Conservation (phyloP, 2,329 filamentous ascomycete genomes). For the Curvularia verruculosa region DNA sequence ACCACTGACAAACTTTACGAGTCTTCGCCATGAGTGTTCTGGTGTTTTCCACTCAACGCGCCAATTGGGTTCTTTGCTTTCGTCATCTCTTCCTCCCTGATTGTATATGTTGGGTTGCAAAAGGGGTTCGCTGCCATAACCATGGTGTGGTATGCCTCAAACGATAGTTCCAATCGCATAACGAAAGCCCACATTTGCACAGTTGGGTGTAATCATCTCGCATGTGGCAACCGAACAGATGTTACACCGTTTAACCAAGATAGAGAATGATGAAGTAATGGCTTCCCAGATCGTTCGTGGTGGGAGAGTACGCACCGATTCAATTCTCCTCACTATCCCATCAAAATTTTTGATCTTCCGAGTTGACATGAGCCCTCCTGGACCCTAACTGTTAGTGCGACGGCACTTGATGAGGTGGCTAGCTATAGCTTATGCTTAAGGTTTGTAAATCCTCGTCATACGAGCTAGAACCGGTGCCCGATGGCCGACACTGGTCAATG, state of each 20-base stretch:
- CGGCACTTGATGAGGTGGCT: conserved; percentile 1
- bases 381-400: conserved; percentile 1
- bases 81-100: neutral
- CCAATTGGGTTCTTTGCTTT: neutral
- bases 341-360: neutral
- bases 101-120: neutral
- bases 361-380: conserved; percentile 1
- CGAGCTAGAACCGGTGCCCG: neutral
- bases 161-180: neutral
- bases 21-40: neutral
- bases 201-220: neutral
- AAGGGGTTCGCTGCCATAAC: neutral
- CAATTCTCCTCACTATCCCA: neutral
- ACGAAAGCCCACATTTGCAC: neutral
- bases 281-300: neutral
- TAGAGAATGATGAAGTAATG: neutral
- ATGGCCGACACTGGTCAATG: conserved; percentile 4
- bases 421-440: neutral
- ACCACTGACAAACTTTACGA: conserved; percentile 4
- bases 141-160: neutral
- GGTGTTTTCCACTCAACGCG: neutral
- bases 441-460: neutral
- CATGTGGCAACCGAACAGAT: neutral
- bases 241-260: neutral
- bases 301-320: neutral